These are phyloP conservation scores for Emergomyces pasteurianus DNA, from an alignment of 2,329 filamentous ascomycete species.

Conservation along the genomic window DNA sequence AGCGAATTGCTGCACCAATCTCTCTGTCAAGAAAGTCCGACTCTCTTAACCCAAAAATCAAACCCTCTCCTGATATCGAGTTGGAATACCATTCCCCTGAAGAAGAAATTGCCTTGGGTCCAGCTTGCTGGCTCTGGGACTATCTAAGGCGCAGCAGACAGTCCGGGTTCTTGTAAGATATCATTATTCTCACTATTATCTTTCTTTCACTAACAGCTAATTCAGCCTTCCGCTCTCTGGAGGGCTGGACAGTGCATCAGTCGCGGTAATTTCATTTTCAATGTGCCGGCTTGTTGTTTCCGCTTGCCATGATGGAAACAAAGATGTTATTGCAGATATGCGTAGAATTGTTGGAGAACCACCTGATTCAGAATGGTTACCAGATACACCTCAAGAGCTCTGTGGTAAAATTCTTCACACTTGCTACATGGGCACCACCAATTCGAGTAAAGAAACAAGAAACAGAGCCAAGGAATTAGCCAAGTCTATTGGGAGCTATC, in stretches of 20 bases:
- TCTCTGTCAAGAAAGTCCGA: slow-evolving; percentile 14
- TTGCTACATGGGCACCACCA: slow-evolving; percentile 57
- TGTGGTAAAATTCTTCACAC: slow-evolving; percentile 49
- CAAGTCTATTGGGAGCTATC: slow-evolving; percentile 52
- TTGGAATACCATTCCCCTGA: slow-evolving; percentile 15
- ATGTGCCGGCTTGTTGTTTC: slow-evolving; percentile 22
- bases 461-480: slow-evolving; percentile 49
- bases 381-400: slow-evolving; percentile 46
- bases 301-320: slow-evolving; percentile 16
- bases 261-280: slow-evolving; percentile 21
- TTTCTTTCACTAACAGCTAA: slow-evolving; percentile 11
- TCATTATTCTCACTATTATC: neutral
- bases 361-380: slow-evolving; percentile 28
- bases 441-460: slow-evolving; percentile 53
- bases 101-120: slow-evolving; percentile 17
- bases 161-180: slow-evolving; percentile 1
- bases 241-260: slow-evolving; percentile 22
- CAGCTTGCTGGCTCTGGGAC: slow-evolving; percentile 21
- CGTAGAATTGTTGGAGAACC: slow-evolving; percentile 25
- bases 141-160: slow-evolving; percentile 18
- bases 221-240: slow-evolving; percentile 24
- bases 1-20: slow-evolving; percentile 20
- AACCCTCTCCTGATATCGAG: slow-evolving; percentile 11
- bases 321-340: slow-evolving; percentile 17
- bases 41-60: slow-evolving; percentile 8